These are phyloP conservation scores for Microbotryum scabiosae DNA, from an alignment of 1,284 basidiomycete genomes.

Conservation along the genomic window DNA sequence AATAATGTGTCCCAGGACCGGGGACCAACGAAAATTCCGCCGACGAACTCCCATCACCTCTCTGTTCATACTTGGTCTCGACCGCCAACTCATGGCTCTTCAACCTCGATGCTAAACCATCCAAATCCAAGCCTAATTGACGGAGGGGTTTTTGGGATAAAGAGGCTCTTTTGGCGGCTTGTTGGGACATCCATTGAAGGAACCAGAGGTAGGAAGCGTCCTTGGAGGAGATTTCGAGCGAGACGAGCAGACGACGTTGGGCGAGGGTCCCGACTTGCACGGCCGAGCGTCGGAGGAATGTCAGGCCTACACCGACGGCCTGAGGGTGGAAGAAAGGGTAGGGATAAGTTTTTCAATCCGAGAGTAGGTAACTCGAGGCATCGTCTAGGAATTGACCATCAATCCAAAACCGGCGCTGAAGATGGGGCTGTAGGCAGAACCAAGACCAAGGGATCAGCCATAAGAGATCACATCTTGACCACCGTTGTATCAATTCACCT, in stretches of 20 bases:
- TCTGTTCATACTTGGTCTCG: constrained; percentile 79
- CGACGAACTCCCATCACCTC: constrained; percentile 77
- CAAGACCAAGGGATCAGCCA: neutral
- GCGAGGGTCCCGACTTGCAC: constrained; percentile 64
- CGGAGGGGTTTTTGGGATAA: constrained; percentile 9
- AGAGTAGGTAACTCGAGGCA: too few species aligned
- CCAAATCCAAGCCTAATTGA: constrained; percentile 3
- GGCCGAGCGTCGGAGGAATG: constrained; percentile 60
- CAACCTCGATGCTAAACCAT: constrained; percentile 47
- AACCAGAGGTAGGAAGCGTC: constrained; percentile 96
- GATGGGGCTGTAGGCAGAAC: constrained; percentile 58
- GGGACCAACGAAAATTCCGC: constrained; percentile 88
- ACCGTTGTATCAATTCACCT: too few species aligned
- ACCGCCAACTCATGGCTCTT: constrained; percentile 87
- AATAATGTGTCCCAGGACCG: constrained; percentile 89
- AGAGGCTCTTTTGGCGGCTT: constrained; percentile 33
- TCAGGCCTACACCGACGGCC: constrained; percentile 78
- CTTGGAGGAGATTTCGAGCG: constrained; percentile 92
- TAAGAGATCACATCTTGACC: too few species aligned
- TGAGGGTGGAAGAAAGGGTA: constrained; percentile 37
- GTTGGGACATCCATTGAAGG: constrained; percentile 84
- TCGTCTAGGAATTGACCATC: constrained; percentile 54
- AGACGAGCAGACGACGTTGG: constrained; percentile 83
- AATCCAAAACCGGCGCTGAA: constrained; percentile 94
- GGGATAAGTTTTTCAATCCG: neutral